Evolutionary conservation across 106 monocot species (phyloP), one percentile per base, ranked within the genome.

Genomic region (Platanthera guangdongensis): DNA sequence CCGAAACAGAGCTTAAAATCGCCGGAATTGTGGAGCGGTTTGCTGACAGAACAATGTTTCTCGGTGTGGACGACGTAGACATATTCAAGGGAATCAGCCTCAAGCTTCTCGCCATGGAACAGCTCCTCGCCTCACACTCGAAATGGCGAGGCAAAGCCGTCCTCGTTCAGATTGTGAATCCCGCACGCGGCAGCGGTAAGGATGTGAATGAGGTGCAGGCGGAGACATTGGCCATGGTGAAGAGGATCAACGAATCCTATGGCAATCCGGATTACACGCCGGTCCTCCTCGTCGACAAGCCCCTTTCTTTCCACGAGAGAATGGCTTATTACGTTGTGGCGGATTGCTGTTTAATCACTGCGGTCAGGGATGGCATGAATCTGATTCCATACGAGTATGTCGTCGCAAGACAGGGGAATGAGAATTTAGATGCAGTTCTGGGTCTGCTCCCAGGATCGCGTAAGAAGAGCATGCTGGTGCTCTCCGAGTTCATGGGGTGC

Each of bases 61-160:
- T 86, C 14, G 86, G 86, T 0, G 83, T 86, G n/a, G 86, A 86
- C 49, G 86, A 86, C 77, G 81, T 86, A 77, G 86, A 86, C 48
- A 86, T 86, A 50, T 86, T 86, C 53, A 87, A 87, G 50, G 87
- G 87, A 21, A 87, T 87, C 69, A 87, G 81, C 81, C 57, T 87
- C 64, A 87, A 87, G 76, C 80, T 87, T 53, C 77, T 87, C 0
- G 87, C 87, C 21, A 84, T 87, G 87, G 87, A 87, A 50, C 80
- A 87, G 49, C 65, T 87, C 10, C 74, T 87, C 12, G 32, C 70
- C 22, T 78, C 76, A 72, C 87, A 84, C 45, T 48, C 72, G 0
- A 77, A 81, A 70, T 87, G 87, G 87, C 83, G 87, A 7, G 87
- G 87, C 62, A 87, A 87, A 75, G 84, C 78, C 14, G 87, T 87